Percentiles rank a stretch among this genome's conserved stretches.
phyloP scores from a whole-genome alignment of 148 eudicot genomes.

The Rhododendron vialii region DNA sequence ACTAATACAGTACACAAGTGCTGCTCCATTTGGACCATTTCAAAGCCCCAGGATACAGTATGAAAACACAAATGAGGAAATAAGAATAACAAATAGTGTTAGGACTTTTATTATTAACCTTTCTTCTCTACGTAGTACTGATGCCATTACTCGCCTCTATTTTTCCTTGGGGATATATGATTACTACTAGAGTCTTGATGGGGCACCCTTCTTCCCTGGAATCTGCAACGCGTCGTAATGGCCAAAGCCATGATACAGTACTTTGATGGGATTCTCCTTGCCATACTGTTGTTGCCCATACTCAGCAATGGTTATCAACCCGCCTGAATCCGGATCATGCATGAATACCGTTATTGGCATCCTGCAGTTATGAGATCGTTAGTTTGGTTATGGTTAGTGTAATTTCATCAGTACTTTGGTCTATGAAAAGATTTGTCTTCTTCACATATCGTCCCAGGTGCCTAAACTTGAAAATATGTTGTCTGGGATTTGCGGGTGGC shows the following conservation, averaged over 20 bases:
- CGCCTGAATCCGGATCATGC: constrained; percentile 59
- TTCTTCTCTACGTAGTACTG: not conserved
- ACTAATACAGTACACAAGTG: not conserved
- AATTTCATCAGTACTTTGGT: not conserved
- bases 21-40: not conserved
- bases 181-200: constrained; percentile 50
- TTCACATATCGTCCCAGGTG: not conserved
- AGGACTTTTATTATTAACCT: not conserved
- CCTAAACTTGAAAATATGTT: not conserved
- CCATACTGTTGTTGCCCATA: constrained; percentile 94
- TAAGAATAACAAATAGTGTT: no score
- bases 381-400: not conserved
- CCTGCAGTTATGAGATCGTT: constrained; percentile 36
- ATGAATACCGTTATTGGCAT: constrained; percentile 96
- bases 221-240: constrained; percentile 87
- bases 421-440: not conserved
- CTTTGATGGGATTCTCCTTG: constrained; percentile 72
- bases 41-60: not conserved
- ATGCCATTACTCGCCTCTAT: not conserved
- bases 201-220: constrained; percentile 47
- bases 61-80: not conserved
- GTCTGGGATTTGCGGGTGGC: not conserved
- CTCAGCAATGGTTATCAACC: constrained; percentile 87
- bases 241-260: constrained; percentile 88
- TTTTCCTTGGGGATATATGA: not conserved